Evolutionary conservation across 2,329 filamentous ascomycete species (phyloP).

Genomic region (Monosporascus sp.): DNA sequence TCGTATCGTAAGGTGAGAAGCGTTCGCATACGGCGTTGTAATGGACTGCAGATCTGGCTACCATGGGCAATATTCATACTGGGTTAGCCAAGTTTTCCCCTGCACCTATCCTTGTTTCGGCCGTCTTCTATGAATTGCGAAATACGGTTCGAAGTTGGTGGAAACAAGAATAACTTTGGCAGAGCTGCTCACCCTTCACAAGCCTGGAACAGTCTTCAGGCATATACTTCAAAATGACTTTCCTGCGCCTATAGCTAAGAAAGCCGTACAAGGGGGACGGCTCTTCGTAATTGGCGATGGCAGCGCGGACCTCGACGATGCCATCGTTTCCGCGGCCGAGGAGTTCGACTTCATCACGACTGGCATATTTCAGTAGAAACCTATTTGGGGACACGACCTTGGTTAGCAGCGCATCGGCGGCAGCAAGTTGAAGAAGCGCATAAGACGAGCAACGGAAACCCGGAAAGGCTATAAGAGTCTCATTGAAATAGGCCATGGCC

Average conservation of each 20-base stretch:
- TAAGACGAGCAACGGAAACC: too few relatives aligned
- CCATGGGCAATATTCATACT: slow-evolving; percentile 11
- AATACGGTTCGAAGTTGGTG: too few relatives aligned
- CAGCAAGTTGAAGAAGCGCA: too few relatives aligned
- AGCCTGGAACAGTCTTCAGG: slow-evolving; percentile 87
- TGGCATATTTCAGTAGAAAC: slow-evolving; percentile 90
- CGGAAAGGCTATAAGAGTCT: too few relatives aligned
- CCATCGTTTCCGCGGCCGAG: slow-evolving; percentile 73
- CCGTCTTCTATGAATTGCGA: too few relatives aligned
- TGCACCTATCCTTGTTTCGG: slow-evolving; percentile 61
- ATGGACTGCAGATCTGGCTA: slow-evolving; percentile 77
- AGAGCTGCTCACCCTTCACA: slow-evolving; percentile 67
- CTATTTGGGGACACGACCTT: slow-evolving; percentile 38
- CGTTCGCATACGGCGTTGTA: slow-evolving; percentile 62
- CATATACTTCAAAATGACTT: slow-evolving; percentile 87
- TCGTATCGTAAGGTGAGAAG: slow-evolving; percentile 82
- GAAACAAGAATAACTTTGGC: too few relatives aligned
- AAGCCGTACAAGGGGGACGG: slow-evolving; percentile 88
- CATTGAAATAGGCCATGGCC: too few relatives aligned
- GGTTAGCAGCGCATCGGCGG: too few relatives aligned
- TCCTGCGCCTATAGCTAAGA: slow-evolving; percentile 81
- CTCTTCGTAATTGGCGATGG: slow-evolving; percentile 74
- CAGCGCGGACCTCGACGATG: slow-evolving; percentile 74
- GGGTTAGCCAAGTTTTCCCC: slow-evolving; percentile 13
- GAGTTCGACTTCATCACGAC: slow-evolving; percentile 81